Conservation (phyloP, 495 filamentous ascomycete genomes). For the Geopyxis carbonaria region DNA sequence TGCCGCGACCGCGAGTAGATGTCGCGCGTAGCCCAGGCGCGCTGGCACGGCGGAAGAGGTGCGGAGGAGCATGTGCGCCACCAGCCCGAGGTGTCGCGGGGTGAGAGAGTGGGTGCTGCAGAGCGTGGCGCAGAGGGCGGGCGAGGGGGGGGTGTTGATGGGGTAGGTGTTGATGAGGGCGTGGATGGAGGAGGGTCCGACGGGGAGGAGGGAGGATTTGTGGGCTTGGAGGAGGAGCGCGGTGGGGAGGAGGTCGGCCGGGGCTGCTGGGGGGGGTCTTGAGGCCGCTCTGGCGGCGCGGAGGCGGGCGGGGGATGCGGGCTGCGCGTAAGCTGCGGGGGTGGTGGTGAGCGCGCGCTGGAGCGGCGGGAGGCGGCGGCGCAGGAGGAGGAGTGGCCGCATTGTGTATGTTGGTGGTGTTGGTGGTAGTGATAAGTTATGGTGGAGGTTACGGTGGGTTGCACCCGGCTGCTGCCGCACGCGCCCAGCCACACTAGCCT, state of each 20-base stretch:
- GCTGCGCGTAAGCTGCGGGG: too few relatives aligned
- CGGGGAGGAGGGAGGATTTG: constrained; percentile 14
- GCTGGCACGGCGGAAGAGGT: too few relatives aligned
- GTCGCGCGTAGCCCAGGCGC: too few relatives aligned
- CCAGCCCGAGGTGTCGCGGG: constrained; percentile 18
- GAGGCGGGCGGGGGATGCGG: constrained; percentile 16
- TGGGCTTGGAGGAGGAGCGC: constrained; percentile 15
- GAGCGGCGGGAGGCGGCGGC: constrained; percentile 5
- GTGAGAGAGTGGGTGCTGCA: constrained; percentile 13
- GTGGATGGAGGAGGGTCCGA: constrained; percentile 24
- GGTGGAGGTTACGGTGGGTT: too few relatives aligned
- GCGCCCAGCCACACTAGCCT: too few relatives aligned
- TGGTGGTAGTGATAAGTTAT: too few relatives aligned
- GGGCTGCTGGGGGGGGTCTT: constrained; percentile 8
- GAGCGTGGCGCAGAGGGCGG: constrained; percentile 9
- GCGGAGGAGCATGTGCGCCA: too few relatives aligned
- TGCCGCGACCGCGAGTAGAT: constrained; percentile 20
- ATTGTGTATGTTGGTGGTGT: too few relatives aligned
- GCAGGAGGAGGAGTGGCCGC: too few relatives aligned
- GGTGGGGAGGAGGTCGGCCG: constrained; percentile 20
- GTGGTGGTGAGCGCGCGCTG: too few relatives aligned
- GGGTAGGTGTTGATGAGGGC: constrained; percentile 24
- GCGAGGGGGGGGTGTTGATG: constrained; percentile 16
- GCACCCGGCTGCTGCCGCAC: too few relatives aligned
- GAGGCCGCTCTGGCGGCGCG: constrained; percentile 10